Evolutionary conservation across 192 early-diverging fungal genomes (phyloP).

Genomic region (Mortierella hygrophila): DNA sequence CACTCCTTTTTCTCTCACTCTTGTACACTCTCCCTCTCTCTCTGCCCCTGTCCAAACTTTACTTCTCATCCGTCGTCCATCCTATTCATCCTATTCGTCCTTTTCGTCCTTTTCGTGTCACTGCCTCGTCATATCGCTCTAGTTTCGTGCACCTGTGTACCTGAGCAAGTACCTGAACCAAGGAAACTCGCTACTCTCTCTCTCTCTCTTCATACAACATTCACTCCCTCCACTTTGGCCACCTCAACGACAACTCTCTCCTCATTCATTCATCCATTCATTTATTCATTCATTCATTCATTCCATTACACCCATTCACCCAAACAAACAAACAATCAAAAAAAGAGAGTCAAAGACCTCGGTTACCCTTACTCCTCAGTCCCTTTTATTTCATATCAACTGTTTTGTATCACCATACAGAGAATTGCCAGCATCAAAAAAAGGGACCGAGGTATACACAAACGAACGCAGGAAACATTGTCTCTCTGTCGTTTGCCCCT

Average conservation of each 20-base stretch:
- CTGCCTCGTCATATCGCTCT: not conserved
- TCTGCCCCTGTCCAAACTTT: not conserved
- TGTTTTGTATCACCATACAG: not conserved
- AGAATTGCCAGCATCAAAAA: not conserved
- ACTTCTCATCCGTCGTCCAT: no score
- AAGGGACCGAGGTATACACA: not conserved
- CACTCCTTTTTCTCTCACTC: not conserved
- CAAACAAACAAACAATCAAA: not conserved
- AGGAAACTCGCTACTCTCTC: no score
- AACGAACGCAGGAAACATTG: not conserved
- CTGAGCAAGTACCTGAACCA: not conserved
- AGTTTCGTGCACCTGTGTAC: not conserved
- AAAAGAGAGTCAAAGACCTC: not conserved
- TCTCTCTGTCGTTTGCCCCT: not conserved
- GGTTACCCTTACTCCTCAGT: not conserved
- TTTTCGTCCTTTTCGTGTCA: slow-evolving; percentile 9
- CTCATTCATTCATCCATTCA: not conserved
- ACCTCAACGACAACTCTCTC: no score
- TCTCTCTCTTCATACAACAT: not conserved
- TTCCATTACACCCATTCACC: not conserved
- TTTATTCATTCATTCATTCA: not conserved
- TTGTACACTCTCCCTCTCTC: no score
- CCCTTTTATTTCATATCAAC: not conserved
- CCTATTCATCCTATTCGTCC: not conserved
- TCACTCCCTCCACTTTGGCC: not conserved